Evolutionary conservation across 2,329 filamentous ascomycete genomes (phyloP).

Genomic region (Emmonsiellopsis sp.): DNA sequence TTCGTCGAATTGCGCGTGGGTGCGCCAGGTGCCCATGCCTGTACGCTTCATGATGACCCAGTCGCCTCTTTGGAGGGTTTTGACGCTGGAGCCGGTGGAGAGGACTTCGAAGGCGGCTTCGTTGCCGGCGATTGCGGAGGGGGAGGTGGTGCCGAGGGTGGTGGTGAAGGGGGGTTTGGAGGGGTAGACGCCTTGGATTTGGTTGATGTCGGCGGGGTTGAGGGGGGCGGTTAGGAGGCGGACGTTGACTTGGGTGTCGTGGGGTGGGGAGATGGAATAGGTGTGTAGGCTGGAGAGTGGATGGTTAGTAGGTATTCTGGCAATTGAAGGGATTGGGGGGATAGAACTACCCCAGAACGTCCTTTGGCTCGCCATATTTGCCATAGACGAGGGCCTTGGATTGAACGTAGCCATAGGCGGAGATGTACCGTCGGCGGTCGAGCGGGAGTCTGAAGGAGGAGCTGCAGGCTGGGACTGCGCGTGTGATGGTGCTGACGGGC

Average conservation of each 20-base stretch:
- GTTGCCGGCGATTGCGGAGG: conserved; percentile 59
- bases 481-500: not conserved
- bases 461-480: not conserved
- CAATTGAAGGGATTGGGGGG: not conserved
- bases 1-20: conserved; percentile 63
- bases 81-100: conserved; percentile 53
- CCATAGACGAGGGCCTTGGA: conserved; percentile 41
- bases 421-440: conserved; percentile 29
- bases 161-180: conserved; percentile 70
- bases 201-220: conserved; percentile 97
- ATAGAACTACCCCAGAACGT: conserved; percentile 33
- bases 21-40: conserved; percentile 89
- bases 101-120: conserved; percentile 92
- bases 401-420: conserved; percentile 42
- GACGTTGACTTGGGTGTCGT: conserved; percentile 62
- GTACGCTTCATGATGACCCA: conserved; percentile 86
- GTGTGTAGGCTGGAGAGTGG: conserved; percentile 31
- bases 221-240: conserved; percentile 85
- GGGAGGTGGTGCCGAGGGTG: conserved; percentile 64
- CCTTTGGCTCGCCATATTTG: conserved; percentile 40
- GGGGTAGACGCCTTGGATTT: conserved; percentile 93
- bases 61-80: conserved; percentile 63
- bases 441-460: conserved; percentile 9
- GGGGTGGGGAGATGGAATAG: conserved; percentile 40
- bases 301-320: not conserved